These are phyloP conservation scores for Ophiocordyceps sinensis DNA, from an alignment of 2,329 filamentous ascomycete genomes.

Conservation along the genomic window DNA sequence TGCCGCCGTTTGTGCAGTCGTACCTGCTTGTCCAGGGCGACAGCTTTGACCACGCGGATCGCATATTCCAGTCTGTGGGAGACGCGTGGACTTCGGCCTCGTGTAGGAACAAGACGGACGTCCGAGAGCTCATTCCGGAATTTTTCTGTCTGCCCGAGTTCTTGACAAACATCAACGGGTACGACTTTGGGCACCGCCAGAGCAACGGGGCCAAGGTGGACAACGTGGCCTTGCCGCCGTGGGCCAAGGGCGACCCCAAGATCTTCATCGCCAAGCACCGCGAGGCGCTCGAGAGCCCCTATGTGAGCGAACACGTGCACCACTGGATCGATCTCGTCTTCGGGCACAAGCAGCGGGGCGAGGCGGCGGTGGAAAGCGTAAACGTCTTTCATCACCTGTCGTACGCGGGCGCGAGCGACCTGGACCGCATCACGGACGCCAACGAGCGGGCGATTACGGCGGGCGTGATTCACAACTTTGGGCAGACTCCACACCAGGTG, in stretches of 20 bases:
- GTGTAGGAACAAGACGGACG: constrained; percentile 79
- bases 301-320: constrained; percentile 80
- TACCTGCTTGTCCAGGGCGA: constrained; percentile 92
- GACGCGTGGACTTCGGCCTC: constrained; percentile 88
- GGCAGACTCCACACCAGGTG: constrained; percentile 91
- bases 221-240: constrained; percentile 77
- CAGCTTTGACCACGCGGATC: constrained; percentile 88
- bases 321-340: constrained; percentile 96
- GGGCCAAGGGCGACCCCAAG: constrained; percentile 91
- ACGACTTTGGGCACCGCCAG: constrained; percentile 83
- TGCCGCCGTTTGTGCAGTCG: constrained; percentile 93
- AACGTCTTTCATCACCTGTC: constrained; percentile 96
- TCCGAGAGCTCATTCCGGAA: constrained; percentile 87
- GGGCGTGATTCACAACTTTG: constrained; percentile 96
- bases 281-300: constrained; percentile 87
- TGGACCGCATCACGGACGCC: constrained; percentile 81
- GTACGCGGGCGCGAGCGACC: constrained; percentile 82
- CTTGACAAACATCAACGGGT: constrained; percentile 81
- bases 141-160: constrained; percentile 97
- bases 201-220: constrained; percentile 69
- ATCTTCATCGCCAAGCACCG: constrained; percentile 93
- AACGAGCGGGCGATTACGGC: constrained; percentile 80
- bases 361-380: constrained; percentile 76
- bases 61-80: constrained; percentile 84
- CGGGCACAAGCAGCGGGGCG: constrained; percentile 83